Base-by-base conservation (phyloP, 164 flowering plant species). In the Annona cherimola region DNA sequence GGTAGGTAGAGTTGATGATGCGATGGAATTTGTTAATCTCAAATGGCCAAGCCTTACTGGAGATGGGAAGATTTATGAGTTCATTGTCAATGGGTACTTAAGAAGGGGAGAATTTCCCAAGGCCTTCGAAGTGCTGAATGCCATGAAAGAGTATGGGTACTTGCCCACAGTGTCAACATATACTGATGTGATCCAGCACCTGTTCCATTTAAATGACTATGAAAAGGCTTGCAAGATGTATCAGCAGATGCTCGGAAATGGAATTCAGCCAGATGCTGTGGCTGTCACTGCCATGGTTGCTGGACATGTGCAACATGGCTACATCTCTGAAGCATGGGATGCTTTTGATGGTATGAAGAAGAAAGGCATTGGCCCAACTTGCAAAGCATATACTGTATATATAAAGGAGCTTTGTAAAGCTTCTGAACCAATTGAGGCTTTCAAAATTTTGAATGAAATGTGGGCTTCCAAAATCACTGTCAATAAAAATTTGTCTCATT, bases 321-420 rank as follows among this genome's bases (percentile, higher is more conserved):
- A 63, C 61, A 65, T 92, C 42, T 68, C 84, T 43, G 84, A 87
- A 81, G 95, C 96, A 60, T 87, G 88, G 90, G 66, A 86, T 69
- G 74, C 83, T 76, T 81, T 90, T 61, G 76, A 76, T 44, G 70
- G 77, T 70, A 87, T 87, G 92, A 83, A 83, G 76, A 81, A 80
- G 67, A 81, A 73, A 76, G 90, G 93, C 35, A 76, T 85, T 68
- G 80, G 43, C 71, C 77, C 84, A 2, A 83, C 86, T 74, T 69
- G 78, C 64, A 89, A 88, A 75, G 81, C 79, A 41, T 92, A 82
- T 68, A 76, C 79, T 4, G 73, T 85, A 45, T 86, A 86, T 76
- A 77, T 94, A 8, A 88, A 81, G 84, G 97, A 87, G 84, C 91
- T 94, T 20, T 85, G 90, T 75, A 90, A 79, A 74, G 73, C 75